phyloP scores from a whole-genome alignment of 2,329 filamentous ascomycete genomes.

The Neofusicoccum laricinum region DNA sequence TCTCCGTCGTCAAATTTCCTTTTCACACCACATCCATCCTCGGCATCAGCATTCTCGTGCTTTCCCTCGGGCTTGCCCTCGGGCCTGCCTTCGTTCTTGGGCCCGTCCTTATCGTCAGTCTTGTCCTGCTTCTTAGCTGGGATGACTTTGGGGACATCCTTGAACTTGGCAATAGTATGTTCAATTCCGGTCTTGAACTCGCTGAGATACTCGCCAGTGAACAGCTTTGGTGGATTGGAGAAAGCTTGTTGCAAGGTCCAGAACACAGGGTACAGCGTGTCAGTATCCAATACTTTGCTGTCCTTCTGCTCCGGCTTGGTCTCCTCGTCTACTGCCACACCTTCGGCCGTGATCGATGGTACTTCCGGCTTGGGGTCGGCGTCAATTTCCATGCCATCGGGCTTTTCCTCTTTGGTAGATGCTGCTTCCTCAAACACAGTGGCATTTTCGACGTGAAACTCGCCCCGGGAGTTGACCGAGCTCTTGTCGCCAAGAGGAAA shows the following conservation, averaged over 20 bases:
- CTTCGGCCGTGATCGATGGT: constrained; percentile 41
- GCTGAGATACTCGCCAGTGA: constrained; percentile 66
- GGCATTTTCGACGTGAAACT: constrained; percentile 93
- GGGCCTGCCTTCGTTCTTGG: constrained; percentile 38
- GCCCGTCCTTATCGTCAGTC: constrained; percentile 19
- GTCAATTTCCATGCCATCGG: constrained; percentile 67
- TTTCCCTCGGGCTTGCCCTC: background rate
- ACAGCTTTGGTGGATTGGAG: constrained; percentile 82
- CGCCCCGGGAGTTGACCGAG: constrained; percentile 91
- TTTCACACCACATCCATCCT: constrained; percentile 56
- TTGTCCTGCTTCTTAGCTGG: constrained; percentile 55
- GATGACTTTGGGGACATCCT: constrained; percentile 63
- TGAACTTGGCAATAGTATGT: constrained; percentile 71
- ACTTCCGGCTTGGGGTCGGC: constrained; percentile 34
- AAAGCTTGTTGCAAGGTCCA: constrained; percentile 93
- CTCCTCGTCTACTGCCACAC: constrained; percentile 46
- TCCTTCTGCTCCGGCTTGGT: constrained; percentile 44
- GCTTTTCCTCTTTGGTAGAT: constrained; percentile 34
- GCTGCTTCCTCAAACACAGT: constrained; percentile 72
- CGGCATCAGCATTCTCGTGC: constrained; percentile 37
- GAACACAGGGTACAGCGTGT: constrained; percentile 82
- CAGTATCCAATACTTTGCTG: constrained; percentile 55
- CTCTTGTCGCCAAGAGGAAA: constrained; percentile 96
- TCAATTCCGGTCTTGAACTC: constrained; percentile 63
- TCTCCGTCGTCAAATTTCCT: constrained; percentile 65